phyloP scores from a whole-genome alignment of 2,329 filamentous ascomycete genomes.

The Aspergillus carbonarius region DNA sequence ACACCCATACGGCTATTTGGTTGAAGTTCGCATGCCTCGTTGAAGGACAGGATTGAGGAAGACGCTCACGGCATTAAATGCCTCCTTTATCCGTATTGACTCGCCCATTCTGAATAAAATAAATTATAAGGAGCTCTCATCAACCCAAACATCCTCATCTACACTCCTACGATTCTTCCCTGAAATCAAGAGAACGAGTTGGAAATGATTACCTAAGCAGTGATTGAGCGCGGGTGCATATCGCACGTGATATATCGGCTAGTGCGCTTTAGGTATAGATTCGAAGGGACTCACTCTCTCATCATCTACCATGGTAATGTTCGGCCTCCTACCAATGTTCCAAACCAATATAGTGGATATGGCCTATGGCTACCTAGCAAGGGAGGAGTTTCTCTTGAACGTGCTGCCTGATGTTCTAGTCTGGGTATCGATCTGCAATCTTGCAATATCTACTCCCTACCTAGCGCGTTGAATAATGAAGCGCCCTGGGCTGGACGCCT shows the following conservation, averaged over 20 bases:
- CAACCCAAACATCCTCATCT: background rate
- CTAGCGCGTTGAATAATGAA: no score
- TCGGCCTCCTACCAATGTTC: no score
- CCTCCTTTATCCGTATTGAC: slow-evolving; percentile 23
- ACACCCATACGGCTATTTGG: slow-evolving; percentile 2
- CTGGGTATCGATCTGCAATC: no score
- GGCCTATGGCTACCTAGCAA: no score
- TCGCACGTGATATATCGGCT: background rate
- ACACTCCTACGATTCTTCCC: background rate
- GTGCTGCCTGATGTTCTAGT: no score
- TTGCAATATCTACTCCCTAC: no score
- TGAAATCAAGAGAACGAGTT: background rate
- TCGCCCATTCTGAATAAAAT: slow-evolving; percentile 28
- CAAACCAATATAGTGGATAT: no score
- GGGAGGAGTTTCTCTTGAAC: no score
- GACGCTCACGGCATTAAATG: slow-evolving; percentile 34
- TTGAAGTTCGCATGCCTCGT: slow-evolving; percentile 38
- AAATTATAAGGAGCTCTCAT: background rate
- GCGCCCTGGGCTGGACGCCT: no score
- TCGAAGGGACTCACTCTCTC: no score
- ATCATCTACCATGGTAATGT: no score
- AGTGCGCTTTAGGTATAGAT: background rate
- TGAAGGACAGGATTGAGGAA: slow-evolving; percentile 42
- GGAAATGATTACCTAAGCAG: slow-evolving; percentile 1
- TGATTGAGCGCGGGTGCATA: no score